Conservation (phyloP, 164 flowering plant species). For the Sextonia rubra region DNA sequence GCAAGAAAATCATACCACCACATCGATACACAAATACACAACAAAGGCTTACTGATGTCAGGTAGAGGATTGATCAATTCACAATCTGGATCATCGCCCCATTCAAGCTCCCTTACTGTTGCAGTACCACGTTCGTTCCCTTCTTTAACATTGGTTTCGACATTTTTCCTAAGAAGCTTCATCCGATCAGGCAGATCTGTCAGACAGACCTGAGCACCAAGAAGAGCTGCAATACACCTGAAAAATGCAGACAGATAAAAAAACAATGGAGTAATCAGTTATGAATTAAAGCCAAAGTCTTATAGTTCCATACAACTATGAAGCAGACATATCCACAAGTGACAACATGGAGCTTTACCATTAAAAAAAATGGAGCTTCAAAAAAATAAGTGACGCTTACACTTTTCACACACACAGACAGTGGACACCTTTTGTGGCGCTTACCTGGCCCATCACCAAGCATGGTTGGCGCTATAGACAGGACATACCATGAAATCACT, state of each 20-base stretch:
- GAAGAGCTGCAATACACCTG: conserved; percentile 87
- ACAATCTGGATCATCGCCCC: conserved; percentile 73
- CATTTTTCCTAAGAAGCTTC: conserved; percentile 74
- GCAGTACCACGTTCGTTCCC: conserved; percentile 58
- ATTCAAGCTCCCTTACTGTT: conserved; percentile 54
- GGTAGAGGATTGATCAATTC: conserved; percentile 54
- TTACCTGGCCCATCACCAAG: too few species aligned
- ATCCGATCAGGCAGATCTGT: conserved; percentile 89
- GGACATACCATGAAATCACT: too few species aligned
- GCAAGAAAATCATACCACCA: background rate
- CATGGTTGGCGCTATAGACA: too few species aligned
- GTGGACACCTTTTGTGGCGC: too few species aligned
- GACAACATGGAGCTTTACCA: too few species aligned
- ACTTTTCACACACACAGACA: too few species aligned
- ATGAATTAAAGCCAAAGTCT: too few species aligned
- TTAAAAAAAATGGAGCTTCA: too few species aligned
- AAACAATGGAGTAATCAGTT: too few species aligned
- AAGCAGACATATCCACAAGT: too few species aligned
- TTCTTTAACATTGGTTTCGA: conserved; percentile 54
- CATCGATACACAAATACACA: background rate
- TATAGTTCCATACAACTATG: too few species aligned
- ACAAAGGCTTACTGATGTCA: conserved; percentile 51
- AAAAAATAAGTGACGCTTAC: too few species aligned
- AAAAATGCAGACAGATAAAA: conserved; percentile 12
- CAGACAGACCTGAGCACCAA: conserved; percentile 69